A percentile compares a stretch with the other conserved stretches of the same genome.
Evolutionary conservation across 2,329 filamentous ascomycete species (phyloP).

Genomic region (Periglandula ipomoeae): DNA sequence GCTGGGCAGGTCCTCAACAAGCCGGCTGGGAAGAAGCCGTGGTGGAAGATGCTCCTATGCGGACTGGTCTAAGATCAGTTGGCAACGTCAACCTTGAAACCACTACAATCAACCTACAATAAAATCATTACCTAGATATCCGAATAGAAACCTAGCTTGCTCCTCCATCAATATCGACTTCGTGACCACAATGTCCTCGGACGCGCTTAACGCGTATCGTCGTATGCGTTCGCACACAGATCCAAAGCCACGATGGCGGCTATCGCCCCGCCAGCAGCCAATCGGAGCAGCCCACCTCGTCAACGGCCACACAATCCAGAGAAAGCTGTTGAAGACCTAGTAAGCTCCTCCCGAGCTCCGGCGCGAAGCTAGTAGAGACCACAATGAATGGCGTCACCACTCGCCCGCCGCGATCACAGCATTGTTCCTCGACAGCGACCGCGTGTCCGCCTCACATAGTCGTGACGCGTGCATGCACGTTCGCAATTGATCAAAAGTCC

Average conservation of each 20-base stretch:
- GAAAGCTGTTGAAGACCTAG: no score
- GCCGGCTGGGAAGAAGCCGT: constrained; percentile 7
- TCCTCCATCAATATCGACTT: no score
- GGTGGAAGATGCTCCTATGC: constrained; percentile 20
- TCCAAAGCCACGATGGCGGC: neutral
- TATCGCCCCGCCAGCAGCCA: neutral
- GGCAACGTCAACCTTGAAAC: no score
- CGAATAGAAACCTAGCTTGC: no score
- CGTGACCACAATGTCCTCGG: no score
- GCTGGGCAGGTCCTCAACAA: neutral
- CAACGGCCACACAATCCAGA: no score
- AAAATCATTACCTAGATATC: neutral
- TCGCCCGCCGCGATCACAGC: neutral
- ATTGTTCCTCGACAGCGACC: neutral
- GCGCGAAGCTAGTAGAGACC: neutral
- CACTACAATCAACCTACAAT: no score
- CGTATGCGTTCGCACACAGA: no score
- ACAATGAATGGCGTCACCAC: constrained; percentile 6
- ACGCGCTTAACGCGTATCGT: no score
- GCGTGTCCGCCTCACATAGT: neutral
- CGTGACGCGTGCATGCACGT: neutral
- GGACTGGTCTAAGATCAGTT: constrained; percentile 13
- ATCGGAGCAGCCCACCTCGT: no score
- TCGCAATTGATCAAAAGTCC: no score
- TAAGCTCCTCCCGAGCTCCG: neutral